phyloP scores from a whole-genome alignment of 2,329 filamentous ascomycete species.

The Amauroascus verrucosus region DNA sequence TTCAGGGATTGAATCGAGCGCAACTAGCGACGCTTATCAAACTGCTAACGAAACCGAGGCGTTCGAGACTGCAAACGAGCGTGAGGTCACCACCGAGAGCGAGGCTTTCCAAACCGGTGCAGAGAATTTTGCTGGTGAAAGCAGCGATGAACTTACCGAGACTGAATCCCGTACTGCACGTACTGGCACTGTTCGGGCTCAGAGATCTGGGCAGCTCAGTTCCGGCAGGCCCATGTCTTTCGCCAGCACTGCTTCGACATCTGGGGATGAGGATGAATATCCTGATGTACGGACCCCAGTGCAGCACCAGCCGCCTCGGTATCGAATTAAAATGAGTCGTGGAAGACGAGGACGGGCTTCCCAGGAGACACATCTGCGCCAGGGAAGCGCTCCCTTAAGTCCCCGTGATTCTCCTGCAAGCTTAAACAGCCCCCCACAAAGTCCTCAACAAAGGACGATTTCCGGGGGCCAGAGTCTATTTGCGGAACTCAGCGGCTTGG shows the following conservation, averaged over 20 bases:
- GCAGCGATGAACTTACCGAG: constrained; percentile 72
- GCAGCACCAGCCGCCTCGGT: constrained; percentile 54
- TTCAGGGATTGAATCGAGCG: constrained; percentile 26
- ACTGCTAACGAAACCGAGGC: constrained; percentile 65
- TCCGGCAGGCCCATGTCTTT: constrained; percentile 43
- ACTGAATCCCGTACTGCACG: constrained; percentile 54
- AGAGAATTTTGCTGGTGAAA: constrained; percentile 60
- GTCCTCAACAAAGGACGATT: constrained; percentile 30
- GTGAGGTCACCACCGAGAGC: constrained; percentile 64
- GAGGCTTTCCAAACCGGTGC: constrained; percentile 93
- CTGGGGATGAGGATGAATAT: constrained; percentile 61
- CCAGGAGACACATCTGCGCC: constrained; percentile 36
- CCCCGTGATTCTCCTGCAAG: constrained; percentile 44
- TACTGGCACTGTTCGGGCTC: constrained; percentile 15
- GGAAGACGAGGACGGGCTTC: constrained; percentile 48
- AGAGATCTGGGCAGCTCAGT: background rate
- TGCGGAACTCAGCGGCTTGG: constrained; percentile 73
- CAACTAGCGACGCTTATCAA: constrained; percentile 61
- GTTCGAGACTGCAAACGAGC: constrained; percentile 69
- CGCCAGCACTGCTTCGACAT: constrained; percentile 81
- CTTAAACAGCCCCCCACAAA: constrained; percentile 34
- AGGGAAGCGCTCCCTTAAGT: constrained; percentile 29
- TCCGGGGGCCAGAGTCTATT: constrained; percentile 67
- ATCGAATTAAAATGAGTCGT: constrained; percentile 61
- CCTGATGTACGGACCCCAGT: constrained; percentile 57